Conservation (phyloP, 306 rosid genomes). For the Dalbergia cochinchinensis region DNA sequence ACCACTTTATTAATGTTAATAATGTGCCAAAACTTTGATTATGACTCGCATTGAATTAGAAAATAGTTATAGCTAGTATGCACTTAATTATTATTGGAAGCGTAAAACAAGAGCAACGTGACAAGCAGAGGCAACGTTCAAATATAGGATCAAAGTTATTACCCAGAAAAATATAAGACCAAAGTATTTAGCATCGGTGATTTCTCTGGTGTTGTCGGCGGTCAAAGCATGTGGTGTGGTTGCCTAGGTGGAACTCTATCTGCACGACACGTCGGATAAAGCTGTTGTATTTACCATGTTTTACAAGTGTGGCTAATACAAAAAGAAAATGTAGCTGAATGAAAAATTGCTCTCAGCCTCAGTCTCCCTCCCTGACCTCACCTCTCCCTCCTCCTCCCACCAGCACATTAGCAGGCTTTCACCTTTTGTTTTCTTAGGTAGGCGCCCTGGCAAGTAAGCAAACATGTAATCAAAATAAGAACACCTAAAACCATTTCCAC, state of each 20-base stretch:
- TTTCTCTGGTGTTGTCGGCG: no score
- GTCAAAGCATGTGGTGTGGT: no score
- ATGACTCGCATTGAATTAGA: conserved; percentile 31
- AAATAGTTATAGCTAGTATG: neutral
- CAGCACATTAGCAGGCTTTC: conserved; percentile 90
- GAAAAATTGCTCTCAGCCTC: no score
- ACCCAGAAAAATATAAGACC: neutral
- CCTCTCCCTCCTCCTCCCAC: conserved; percentile 61
- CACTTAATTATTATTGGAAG: neutral
- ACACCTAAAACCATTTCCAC: neutral
- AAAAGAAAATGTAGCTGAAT: no score
- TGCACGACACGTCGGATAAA: no score
- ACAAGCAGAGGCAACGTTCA: neutral
- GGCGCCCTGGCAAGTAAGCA: conserved; percentile 59
- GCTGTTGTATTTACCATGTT: no score
- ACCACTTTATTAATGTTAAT: neutral
- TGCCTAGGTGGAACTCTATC: no score
- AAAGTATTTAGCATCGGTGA: neutral
- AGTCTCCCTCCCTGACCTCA: no score
- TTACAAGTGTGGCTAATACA: no score
- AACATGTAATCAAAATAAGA: conserved; percentile 28
- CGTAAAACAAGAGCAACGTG: neutral
- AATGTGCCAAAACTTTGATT: conserved; percentile 38
- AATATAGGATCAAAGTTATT: neutral
- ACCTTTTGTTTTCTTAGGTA: conserved; percentile 60